phyloP scores from a whole-genome alignment of 192 early-diverging fungal species.

The Cetraspora pellucida region DNA sequence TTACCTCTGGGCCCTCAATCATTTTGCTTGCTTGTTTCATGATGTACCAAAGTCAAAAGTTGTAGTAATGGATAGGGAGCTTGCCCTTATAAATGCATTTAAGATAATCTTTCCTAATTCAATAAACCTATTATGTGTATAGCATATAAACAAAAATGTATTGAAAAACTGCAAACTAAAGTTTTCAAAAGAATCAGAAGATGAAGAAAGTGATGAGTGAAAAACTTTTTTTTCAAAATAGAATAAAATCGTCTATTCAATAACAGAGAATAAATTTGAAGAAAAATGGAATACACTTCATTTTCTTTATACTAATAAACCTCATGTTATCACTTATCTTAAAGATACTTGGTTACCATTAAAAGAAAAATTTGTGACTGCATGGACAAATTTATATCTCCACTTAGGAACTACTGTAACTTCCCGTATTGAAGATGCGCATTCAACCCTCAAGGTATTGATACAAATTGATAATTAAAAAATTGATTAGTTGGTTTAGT shows the following conservation, averaged over 20 bases:
- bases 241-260: neutral
- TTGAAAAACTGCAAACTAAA: neutral
- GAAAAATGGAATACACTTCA: neutral
- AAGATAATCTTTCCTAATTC: conserved; percentile 3
- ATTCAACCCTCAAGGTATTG: neutral
- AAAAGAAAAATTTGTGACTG: neutral
- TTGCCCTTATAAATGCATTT: neutral
- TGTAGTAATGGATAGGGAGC: neutral
- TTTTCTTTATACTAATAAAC: neutral
- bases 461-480: too few species aligned
- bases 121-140: conserved; percentile 15
- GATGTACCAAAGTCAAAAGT: neutral
- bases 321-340: neutral
- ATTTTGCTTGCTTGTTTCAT: neutral
- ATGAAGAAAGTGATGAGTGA: neutral
- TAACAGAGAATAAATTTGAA: neutral
- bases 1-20: neutral
- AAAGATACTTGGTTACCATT: neutral
- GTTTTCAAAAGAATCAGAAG: neutral
- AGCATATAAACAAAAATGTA: neutral
- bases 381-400: neutral
- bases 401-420: neutral
- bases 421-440: neutral
- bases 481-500: too few species aligned
- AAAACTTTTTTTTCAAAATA: neutral